Conservation (phyloP, 2,329 filamentous ascomycete species). For the Claviceps capensis region DNA sequence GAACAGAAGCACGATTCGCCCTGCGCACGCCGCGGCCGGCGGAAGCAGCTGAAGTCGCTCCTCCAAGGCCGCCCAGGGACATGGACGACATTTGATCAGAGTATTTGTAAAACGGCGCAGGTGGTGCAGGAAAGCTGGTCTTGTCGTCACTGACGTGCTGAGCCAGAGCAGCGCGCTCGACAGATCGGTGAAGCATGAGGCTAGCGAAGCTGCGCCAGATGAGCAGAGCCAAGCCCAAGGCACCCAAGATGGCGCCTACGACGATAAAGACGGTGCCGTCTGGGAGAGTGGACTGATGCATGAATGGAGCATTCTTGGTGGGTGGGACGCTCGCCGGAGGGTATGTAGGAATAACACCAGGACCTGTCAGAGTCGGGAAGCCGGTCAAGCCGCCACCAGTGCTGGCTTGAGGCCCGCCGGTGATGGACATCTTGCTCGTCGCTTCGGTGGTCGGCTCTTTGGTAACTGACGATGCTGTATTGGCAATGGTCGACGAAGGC, state of each 20-base stretch:
- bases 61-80: constrained; percentile 23
- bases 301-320: constrained; percentile 74
- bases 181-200: constrained; percentile 82
- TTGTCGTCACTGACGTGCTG: constrained; percentile 60
- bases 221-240: constrained; percentile 68
- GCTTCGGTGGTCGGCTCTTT: neutral
- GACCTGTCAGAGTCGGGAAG: constrained; percentile 29
- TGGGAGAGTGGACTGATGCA: constrained; percentile 73
- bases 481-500: constrained; percentile 11
- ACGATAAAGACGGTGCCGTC: constrained; percentile 95
- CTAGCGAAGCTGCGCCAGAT: constrained; percentile 80
- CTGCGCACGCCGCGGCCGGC: constrained; percentile 37
- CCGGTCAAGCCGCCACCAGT: constrained; percentile 15
- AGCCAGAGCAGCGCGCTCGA: constrained; percentile 69
- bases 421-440: constrained; percentile 9
- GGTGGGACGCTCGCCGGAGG: constrained; percentile 68
- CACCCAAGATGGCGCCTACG: constrained; percentile 77
- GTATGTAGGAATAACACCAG: constrained; percentile 36
- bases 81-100: constrained; percentile 43
- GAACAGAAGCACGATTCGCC: constrained; percentile 36
- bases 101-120: constrained; percentile 52
- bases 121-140: constrained; percentile 43
- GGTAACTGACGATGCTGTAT: constrained; percentile 1
- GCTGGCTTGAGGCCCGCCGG: constrained; percentile 8
- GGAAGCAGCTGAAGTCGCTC: constrained; percentile 19